These are phyloP conservation scores for Dioscorea cayenensis DNA, from an alignment of 116 monocot species.

Conservation along the genomic window DNA sequence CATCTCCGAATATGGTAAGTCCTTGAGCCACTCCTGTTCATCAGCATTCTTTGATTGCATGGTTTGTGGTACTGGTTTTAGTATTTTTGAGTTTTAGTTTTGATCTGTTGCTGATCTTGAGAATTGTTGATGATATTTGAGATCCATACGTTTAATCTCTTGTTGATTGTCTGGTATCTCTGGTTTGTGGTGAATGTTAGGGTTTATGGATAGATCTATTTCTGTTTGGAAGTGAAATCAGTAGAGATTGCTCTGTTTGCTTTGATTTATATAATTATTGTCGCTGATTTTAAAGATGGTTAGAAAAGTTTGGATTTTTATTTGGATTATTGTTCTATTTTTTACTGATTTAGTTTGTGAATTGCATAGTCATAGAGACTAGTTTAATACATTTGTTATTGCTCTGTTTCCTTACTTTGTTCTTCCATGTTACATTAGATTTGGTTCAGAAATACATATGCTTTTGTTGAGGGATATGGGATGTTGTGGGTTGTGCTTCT, in stretches of 20 bases:
- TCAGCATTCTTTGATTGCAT: not conserved
- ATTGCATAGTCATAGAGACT: not conserved
- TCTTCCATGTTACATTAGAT: not conserved
- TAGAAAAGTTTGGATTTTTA: too few species aligned
- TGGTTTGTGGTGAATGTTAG: too few species aligned
- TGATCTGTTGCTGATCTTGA: not conserved
- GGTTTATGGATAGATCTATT: too few species aligned
- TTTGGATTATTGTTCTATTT: too few species aligned
- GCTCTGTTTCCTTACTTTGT: not conserved
- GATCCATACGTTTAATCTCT: not conserved
- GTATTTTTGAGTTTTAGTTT: not conserved
- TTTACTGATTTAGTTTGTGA: too few species aligned
- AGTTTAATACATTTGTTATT: not conserved
- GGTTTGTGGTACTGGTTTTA: not conserved
- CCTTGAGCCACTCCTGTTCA: not conserved
- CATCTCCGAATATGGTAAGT: not conserved
- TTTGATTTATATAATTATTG: too few species aligned
- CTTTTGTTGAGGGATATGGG: not conserved
- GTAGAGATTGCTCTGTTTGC: too few species aligned
- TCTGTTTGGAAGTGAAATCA: too few species aligned
- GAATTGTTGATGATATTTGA: not conserved
- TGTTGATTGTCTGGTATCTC: not conserved
- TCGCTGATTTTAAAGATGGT: too few species aligned
- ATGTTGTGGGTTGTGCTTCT: not conserved
- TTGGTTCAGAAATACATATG: not conserved